These are phyloP conservation scores for Wickerhamiella musiphila DNA, from an alignment of 805 yeast species.

Conservation along the genomic window DNA sequence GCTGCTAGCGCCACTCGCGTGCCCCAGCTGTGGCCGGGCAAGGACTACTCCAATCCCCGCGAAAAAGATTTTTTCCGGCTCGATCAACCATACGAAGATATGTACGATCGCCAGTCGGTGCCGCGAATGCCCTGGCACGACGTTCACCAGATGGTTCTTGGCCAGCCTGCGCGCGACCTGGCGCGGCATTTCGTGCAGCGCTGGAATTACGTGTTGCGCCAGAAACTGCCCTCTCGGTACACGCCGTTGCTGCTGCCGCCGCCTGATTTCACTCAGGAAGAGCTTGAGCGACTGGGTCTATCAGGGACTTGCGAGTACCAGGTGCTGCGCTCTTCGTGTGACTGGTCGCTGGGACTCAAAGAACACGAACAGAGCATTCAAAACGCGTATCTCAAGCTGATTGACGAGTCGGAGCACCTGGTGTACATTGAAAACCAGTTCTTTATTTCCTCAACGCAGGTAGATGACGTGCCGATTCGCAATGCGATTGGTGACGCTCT, in stretches of 20 bases:
- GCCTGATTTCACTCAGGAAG: slow-evolving; percentile 62
- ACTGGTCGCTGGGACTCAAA: slow-evolving; percentile 84
- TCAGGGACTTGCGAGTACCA: slow-evolving; percentile 88
- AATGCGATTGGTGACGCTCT: slow-evolving; percentile 91
- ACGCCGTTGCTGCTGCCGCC: slow-evolving; percentile 92
- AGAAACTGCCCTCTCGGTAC: slow-evolving; percentile 83
- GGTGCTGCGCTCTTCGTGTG: slow-evolving; percentile 70
- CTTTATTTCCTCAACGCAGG: slow-evolving; percentile 74
- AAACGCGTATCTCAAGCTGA: slow-evolving; percentile 75
- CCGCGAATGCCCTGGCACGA: slow-evolving; percentile 99
- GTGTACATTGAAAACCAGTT: slow-evolving; percentile 93
- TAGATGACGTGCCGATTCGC: slow-evolving; percentile 59
- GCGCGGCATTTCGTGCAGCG: slow-evolving; percentile 92
- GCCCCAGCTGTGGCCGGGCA: slow-evolving; percentile 76
- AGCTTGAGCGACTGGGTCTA: slow-evolving; percentile 38
- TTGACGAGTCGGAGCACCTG: slow-evolving; percentile 83
- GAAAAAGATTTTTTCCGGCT: slow-evolving; percentile 69
- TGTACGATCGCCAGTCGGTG: slow-evolving; percentile 63
- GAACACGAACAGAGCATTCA: slow-evolving; percentile 81
- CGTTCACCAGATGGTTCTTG: slow-evolving; percentile 88
- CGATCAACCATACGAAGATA: slow-evolving; percentile 74
- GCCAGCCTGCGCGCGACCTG: slow-evolving; percentile 85
- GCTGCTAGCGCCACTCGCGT: slow-evolving; percentile 12
- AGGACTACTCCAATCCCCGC: slow-evolving; percentile 92
- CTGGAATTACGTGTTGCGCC: slow-evolving; percentile 88